Evolutionary conservation across 2,329 filamentous ascomycete species (phyloP), one percentile per base, ranked within the genome.

Genomic region (Penicillium italicum): DNA sequence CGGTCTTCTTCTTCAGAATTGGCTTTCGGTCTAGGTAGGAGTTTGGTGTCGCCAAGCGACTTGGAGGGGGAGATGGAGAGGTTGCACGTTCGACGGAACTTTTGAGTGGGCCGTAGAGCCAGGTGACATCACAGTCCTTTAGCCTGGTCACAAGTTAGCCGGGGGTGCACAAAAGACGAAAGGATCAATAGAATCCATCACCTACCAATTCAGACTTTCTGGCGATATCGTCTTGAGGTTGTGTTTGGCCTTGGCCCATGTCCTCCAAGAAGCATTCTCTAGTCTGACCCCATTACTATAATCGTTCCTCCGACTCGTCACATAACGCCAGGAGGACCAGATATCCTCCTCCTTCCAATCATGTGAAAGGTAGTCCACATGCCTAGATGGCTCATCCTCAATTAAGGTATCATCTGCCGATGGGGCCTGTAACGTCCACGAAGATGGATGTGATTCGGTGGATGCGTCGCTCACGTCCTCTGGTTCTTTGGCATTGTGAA

Each of bases 231-330:
- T 97, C 70, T 85, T 87, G 46, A 97, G 79, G 38, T 88, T 85
- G 72, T 95, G 88, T 75, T 96, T 96, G 46, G 89, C 82, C 75
- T 97, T 97, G 71, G 90, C 89, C 94, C 94, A 97, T 1, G 91
- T 94, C 70, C 94, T 84, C 94, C 94, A 99, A 0, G 91, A 96
- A 3, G 94, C 94, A 74, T 99, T 97, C 74, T 97, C 94, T 30
- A 97, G 76, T 47, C 94, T 82, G 33, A 86, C 87, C 34, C 88
- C 84, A 72, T 97, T 93, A 64, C 85, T 86, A 62, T 95, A 95
- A 50, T 90, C 83, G 57, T 85, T 85, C 65, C 88, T 82, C 66
- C 90, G 89, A 28, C 89, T 87, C 16, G 92, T 86, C 65, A 97
- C 90, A 70, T 96, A 94, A 69, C 91, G 87, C 94, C 94, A 97